Evolutionary conservation across 495 filamentous ascomycete species (phyloP), one percentile per base, ranked within the genome.

Genomic region (Parathielavia appendiculata): DNA sequence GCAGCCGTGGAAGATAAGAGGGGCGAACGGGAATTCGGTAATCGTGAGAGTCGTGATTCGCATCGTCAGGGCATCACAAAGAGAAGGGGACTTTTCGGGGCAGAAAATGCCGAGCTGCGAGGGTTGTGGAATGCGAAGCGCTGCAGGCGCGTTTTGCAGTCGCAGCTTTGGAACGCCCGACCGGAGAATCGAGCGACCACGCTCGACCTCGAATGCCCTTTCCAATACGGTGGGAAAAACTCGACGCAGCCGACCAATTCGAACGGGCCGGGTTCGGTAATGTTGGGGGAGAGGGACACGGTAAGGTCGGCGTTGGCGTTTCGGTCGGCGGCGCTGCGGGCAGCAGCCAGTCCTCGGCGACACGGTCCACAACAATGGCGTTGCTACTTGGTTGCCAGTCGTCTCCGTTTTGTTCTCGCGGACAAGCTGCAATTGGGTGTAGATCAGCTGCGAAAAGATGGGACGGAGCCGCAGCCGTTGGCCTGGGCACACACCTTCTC

Each of bases 1-100:
- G 65, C 60, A 59, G 72, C 72, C 71, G 74, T 63, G 62, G 60
- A 61, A 64, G 56, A 58, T 61, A 69, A 72, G 65, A 68, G 62
- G 66, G 53, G 61, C 57, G 53, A 60, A 66, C 66, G 69, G 69
- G 68, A 56, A 70, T 65, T 68, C 61, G 67, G 68, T 63, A 60
- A 58, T 74, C 66, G 69, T 59, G 56, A 57, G 44, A 54, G 62
- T 65, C 58, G 66, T 66, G 60, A 65, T 68, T 72, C 61, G 68
- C 71, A 73, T 73, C 69, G 71, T 73, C 66, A 71, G 64, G 64
- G 65, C 71, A 73, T 73, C 66, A 66, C 61, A 62, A 55, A 41
- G 26, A 45, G 22, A 39, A 57, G 45, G 38, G 55, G 30, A 23
- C 39, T 48, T 56, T 36, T 45, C 41, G 59, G 19, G 26, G 55